Evolutionary conservation across 1,139 yeast genomes (phyloP), one percentile per base, ranked within the genome.

Genomic region (Candida smagusa): DNA sequence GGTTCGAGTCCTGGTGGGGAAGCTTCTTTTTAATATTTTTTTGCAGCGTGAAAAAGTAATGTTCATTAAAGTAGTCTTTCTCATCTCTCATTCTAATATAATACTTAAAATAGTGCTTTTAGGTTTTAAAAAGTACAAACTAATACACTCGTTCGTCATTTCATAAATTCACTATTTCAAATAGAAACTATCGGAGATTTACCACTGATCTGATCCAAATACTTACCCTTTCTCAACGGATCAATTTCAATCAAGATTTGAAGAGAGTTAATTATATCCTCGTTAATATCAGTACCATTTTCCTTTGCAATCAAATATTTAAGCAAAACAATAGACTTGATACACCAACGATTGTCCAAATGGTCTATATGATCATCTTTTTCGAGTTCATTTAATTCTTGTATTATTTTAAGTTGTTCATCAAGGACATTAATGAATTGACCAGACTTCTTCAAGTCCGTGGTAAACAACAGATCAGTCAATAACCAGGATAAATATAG

Each of bases 1-100:
- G 89, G 89, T 83, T 83, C 89, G 86, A 83, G 83, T 82, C 89
- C 89, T 82, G 88, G 88, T 83, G 89, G 87, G 89, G 89, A 82
- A 82, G 89, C 73, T 72, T 62, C 47, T 54, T 60, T 70, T 72
- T 69, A 16, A 16, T 3, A 16, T 16, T 16, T 16, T 16, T 16
- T 16, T 16, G 19, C n/a, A n/a, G 5, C 5, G 19, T 16, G 19
- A 16, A 16, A 16, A 16, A 16, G n/a, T n/a, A n/a, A n/a, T n/a
- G n/a, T n/a, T n/a, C n/a, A n/a, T n/a, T n/a, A n/a, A n/a, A n/a
- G n/a, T n/a, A n/a, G n/a, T n/a, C n/a, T n/a, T n/a, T n/a, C n/a
- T n/a, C n/a, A n/a, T n/a, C n/a, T 16, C 19, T 16, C 19, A 16
- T 16, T 3, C 5, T 16, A 16, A n/a, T n/a, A n/a, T n/a, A n/a